Conservation (phyloP, 306 rosid genomes). For the Mimosa pudica region DNA sequence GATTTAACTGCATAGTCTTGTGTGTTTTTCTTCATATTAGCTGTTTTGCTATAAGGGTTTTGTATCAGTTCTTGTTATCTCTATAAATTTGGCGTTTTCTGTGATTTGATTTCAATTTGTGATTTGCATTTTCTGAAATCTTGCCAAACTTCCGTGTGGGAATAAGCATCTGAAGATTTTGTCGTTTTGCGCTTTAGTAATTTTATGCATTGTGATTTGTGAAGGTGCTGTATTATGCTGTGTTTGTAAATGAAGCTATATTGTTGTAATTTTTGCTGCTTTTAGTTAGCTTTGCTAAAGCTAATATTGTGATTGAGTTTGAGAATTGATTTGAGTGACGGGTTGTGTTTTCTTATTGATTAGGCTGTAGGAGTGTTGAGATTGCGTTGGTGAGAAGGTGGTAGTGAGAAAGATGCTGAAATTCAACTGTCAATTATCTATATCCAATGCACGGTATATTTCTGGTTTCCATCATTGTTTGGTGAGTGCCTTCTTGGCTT, state of each 20-base stretch:
- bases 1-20: constrained; percentile 11
- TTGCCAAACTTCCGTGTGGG: background rate
- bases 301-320: constrained; percentile 15
- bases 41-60: constrained; percentile 28
- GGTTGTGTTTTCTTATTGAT: constrained; percentile 14
- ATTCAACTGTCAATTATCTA: constrained; percentile 47
- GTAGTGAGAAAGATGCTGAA: constrained; percentile 53
- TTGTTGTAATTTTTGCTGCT: constrained; percentile 3
- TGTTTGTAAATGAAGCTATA: constrained; percentile 23
- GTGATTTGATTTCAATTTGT: constrained; percentile 23
- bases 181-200: constrained; percentile 26
- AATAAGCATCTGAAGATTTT: constrained; percentile 3
- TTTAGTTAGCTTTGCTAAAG: constrained; percentile 21
- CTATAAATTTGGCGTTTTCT: background rate
- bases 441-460: constrained; percentile 40
- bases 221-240: constrained; percentile 1
- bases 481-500: constrained; percentile 29
- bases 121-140: constrained; percentile 14
- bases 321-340: constrained; percentile 21
- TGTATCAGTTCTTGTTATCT: constrained; percentile 7
- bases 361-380: constrained; percentile 23
- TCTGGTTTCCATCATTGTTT: background rate
- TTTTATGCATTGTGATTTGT: constrained; percentile 17
- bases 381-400: constrained; percentile 40
- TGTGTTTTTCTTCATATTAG: constrained; percentile 32